Evolutionary conservation across 148 eudicot species (phyloP), one percentile per base, ranked within the genome.

Genomic region (Cornus florida): DNA sequence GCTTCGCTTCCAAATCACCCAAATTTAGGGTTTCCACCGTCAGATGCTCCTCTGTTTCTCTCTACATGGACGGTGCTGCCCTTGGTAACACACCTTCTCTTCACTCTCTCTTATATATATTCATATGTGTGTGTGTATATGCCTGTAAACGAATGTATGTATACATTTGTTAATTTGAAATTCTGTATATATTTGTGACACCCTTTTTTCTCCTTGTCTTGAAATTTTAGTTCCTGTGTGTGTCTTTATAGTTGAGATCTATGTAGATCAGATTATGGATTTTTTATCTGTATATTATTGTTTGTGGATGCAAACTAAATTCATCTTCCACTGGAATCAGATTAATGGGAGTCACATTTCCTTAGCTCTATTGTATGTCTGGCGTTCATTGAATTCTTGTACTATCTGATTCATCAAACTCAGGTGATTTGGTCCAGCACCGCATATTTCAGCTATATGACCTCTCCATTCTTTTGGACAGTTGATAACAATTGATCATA

Each of bases 21-120:
- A 76, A 70, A 76, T 68, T 73, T 33, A 70, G 82, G 70, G 43
- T 77, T 31, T 84, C 80, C 24, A 73, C 85, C 33, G 32, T 87
- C 70, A 87, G 72, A 41, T 87, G 87, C 87, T 83, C 77, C 7
- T 69, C 86, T 33, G 69, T 2, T 35, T 35, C 38, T 35, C 38
- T 35, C 4, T 35, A 2, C 38, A 35, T 35, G 38, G 2, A 35
- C 38, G 3, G 38, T 35, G 38, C 85, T 17, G 77, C 82, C 70
- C 28, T 65, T 67, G 77, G 76, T 77, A 81, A 35, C 38, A 1
- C 38, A 35, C 38, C 38, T 48, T 13, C 70, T 4, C n/a, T n/a
- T n/a, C n/a, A n/a, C n/a, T n/a, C n/a, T n/a, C n/a, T n/a, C n/a
- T n/a, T n/a, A n/a, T n/a, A n/a, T n/a, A n/a, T n/a, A n/a, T n/a